These are phyloP conservation scores for Helminthosporium solani DNA, from an alignment of 2,329 filamentous ascomycete genomes.

Conservation along the genomic window DNA sequence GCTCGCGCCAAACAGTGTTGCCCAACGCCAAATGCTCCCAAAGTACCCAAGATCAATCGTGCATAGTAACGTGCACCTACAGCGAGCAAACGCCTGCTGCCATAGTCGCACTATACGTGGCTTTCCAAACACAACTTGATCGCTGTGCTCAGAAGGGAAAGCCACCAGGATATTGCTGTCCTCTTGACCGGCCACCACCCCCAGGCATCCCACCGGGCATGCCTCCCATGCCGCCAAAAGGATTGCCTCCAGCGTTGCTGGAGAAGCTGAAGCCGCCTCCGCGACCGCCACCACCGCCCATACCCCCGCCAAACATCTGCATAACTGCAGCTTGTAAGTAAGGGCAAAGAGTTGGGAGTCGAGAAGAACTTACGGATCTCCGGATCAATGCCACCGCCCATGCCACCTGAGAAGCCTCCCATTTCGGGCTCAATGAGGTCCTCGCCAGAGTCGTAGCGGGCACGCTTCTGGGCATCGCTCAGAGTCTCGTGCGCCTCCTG, in stretches of 20 bases:
- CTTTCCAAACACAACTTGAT: background rate
- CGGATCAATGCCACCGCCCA: slow-evolving; percentile 46
- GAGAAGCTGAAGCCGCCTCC: slow-evolving; percentile 47
- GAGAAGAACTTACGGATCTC: slow-evolving; percentile 31
- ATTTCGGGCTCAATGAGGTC: slow-evolving; percentile 86
- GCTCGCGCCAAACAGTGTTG: slow-evolving; percentile 27
- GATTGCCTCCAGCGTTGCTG: slow-evolving; percentile 50
- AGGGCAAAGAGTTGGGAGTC: background rate
- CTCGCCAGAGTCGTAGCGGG: slow-evolving; percentile 87
- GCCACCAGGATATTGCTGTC: slow-evolving; percentile 34
- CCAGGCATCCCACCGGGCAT: slow-evolving; percentile 3
- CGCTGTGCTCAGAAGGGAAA: slow-evolving; percentile 27
- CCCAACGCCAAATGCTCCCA: slow-evolving; percentile 21
- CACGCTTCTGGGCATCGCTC: slow-evolving; percentile 80
- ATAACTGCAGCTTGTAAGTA: slow-evolving; percentile 40
- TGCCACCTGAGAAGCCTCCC: slow-evolving; percentile 67
- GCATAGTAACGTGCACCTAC: background rate
- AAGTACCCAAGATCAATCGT: slow-evolving; percentile 13
- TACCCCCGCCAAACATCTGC: slow-evolving; percentile 27
- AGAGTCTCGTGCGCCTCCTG: slow-evolving; percentile 95
- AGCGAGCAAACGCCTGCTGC: slow-evolving; percentile 24
- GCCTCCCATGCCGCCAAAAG: slow-evolving; percentile 37
- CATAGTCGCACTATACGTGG: background rate
- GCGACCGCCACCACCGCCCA: slow-evolving; percentile 45
- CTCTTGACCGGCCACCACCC: slow-evolving; percentile 23